phyloP scores from a whole-genome alignment of 139 green algal genomes.

The Chlorella ohadii region DNA sequence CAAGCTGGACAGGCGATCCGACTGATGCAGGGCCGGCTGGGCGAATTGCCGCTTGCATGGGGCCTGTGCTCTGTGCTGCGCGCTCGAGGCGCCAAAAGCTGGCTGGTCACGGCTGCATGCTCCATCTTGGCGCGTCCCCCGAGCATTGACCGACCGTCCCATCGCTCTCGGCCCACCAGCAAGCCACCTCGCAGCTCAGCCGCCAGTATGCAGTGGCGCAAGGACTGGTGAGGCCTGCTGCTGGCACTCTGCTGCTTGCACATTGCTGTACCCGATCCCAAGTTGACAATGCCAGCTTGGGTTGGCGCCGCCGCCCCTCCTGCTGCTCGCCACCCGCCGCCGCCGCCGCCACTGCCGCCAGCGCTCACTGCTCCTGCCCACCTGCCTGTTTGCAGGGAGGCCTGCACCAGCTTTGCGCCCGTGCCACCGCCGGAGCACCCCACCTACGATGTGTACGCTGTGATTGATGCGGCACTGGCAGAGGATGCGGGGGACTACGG shows the following conservation, averaged over 20 bases:
- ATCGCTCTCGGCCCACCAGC: too few relatives aligned
- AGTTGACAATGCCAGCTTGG: background rate
- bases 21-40: too few relatives aligned
- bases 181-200: too few relatives aligned
- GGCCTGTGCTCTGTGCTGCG: too few relatives aligned
- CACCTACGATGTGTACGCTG: constrained; percentile 74
- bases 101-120: too few relatives aligned
- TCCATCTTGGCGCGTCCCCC: background rate
- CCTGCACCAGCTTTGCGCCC: constrained; percentile 30
- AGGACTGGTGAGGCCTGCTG: constrained; percentile 26
- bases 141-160: background rate
- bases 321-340: background rate
- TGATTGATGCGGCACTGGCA: constrained; percentile 70
- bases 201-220: constrained; percentile 33
- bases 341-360: background rate
- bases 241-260: background rate
- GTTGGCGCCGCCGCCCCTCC: background rate
- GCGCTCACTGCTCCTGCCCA: background rate
- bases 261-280: too few relatives aligned
- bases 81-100: too few relatives aligned
- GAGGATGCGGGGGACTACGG: constrained; percentile 91
- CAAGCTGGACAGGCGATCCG: too few relatives aligned
- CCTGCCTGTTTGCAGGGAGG: constrained; percentile 7
- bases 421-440: constrained; percentile 82
- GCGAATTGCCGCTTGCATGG: too few relatives aligned